These are phyloP conservation scores for Aspergillus bridgeri DNA, from an alignment of 495 filamentous ascomycete genomes.

Conservation along the genomic window DNA sequence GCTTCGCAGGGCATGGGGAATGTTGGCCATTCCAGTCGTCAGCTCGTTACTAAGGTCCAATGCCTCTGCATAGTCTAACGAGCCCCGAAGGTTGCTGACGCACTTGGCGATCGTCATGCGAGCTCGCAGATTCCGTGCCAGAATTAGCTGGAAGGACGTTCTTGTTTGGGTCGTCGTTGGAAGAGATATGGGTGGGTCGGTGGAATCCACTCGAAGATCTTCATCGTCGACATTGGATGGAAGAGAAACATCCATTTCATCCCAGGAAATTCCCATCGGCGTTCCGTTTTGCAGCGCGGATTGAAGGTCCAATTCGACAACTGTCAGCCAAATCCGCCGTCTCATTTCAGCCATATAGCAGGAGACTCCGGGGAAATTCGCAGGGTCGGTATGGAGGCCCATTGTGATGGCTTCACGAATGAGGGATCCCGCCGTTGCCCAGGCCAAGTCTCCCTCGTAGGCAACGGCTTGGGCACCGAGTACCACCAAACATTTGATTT, in stretches of 20 bases:
- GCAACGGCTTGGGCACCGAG: slow-evolving; percentile 8
- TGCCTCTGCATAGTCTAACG: background rate
- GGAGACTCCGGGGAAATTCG: background rate
- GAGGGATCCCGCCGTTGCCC: slow-evolving; percentile 7
- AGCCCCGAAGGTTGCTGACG: background rate
- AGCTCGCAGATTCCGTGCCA: background rate
- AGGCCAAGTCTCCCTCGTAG: slow-evolving; percentile 9
- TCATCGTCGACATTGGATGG: background rate
- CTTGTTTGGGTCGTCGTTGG: background rate
- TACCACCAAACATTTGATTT: slow-evolving; percentile 12
- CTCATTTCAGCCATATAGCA: background rate
- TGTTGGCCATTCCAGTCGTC: background rate
- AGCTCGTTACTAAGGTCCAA: background rate
- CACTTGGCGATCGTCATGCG: background rate
- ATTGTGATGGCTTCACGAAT: slow-evolving; percentile 13
- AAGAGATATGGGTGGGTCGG: background rate
- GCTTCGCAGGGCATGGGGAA: background rate
- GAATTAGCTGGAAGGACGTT: background rate
- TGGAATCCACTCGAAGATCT: background rate
- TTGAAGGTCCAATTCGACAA: background rate
- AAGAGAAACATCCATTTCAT: background rate
- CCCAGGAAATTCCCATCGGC: background rate
- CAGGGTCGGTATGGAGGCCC: slow-evolving; percentile 12
- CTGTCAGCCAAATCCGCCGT: background rate
- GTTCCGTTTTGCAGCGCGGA: background rate